phyloP scores from a whole-genome alignment of 129 eudicot species.

The Chrysanthemum makinoi region DNA sequence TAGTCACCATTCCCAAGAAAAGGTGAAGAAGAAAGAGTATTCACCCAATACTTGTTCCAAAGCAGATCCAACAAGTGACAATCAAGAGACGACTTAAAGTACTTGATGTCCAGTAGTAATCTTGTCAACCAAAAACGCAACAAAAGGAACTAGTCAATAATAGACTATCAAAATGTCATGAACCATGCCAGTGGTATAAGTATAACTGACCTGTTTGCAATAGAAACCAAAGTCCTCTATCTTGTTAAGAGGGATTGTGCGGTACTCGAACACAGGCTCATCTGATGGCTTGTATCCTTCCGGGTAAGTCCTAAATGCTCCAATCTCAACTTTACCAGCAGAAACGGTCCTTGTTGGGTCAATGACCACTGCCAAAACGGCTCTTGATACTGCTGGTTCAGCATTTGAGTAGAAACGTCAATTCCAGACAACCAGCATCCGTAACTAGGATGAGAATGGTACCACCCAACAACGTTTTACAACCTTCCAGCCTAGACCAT shows the following conservation, averaged over 20 bases:
- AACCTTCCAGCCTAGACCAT: conserved; percentile 74
- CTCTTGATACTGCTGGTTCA: conserved; percentile 93
- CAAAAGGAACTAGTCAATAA: not conserved
- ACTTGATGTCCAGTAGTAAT: conserved; percentile 82
- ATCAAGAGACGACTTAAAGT: conserved; percentile 98
- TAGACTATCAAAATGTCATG: not conserved
- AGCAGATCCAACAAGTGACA: conserved; percentile 90
- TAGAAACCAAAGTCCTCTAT: conserved; percentile 99
- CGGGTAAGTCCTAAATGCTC: conserved; percentile 96
- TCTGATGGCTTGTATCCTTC: conserved; percentile 97
- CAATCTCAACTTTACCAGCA: conserved; percentile 97
- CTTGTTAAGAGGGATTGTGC: conserved; percentile 93
- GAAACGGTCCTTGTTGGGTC: conserved; percentile 97
- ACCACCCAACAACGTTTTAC: conserved; percentile 98
- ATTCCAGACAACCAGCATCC: conserved; percentile 99
- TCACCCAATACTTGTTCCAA: too few relatives aligned
- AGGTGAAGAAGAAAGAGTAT: too few relatives aligned
- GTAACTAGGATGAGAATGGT: conserved; percentile 97
- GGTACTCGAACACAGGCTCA: conserved; percentile 95
- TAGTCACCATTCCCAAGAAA: too few relatives aligned
- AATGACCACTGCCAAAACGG: conserved; percentile 95
- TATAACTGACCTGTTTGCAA: conserved; percentile 78
- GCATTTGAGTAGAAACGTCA: conserved; percentile 97
- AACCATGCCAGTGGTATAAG: not conserved
- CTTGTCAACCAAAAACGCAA: conserved; percentile 42